These are phyloP conservation scores for Magnolia officinalis DNA, from an alignment of 164 flowering plant genomes.

Conservation along the genomic window DNA sequence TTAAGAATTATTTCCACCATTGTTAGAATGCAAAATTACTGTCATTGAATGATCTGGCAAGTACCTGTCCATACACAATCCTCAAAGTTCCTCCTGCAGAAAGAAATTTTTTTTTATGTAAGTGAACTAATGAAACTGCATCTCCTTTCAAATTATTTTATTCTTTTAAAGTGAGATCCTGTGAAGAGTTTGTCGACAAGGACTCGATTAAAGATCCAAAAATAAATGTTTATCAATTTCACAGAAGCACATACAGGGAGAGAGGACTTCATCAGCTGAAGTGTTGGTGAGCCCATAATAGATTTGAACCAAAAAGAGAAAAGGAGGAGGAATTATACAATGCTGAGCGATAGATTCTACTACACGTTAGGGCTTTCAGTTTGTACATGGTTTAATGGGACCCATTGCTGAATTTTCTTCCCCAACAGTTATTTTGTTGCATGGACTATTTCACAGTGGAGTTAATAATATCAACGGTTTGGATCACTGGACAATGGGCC, in stretches of 20 bases:
- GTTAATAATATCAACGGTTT: too few relatives aligned
- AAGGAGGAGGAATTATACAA: too few relatives aligned
- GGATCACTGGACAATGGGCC: background rate
- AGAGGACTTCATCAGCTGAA: background rate
- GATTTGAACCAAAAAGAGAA: too few relatives aligned
- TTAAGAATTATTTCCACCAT: background rate
- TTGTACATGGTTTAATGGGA: background rate
- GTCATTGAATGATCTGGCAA: background rate
- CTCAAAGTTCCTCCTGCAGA: constrained; percentile 25
- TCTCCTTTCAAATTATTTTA: too few relatives aligned
- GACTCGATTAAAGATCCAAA: background rate
- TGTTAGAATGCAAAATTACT: background rate
- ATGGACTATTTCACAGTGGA: background rate
- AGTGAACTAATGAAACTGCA: background rate
- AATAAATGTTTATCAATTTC: background rate
- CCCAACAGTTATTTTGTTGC: background rate
- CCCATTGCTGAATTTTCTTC: background rate
- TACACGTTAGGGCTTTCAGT: background rate
- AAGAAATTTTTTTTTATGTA: background rate
- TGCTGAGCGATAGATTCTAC: too few relatives aligned
- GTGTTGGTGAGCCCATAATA: too few relatives aligned
- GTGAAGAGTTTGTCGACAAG: background rate
- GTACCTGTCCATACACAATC: constrained; percentile 33
- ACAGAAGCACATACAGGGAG: background rate
- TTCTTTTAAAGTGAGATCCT: too few relatives aligned